Evolutionary conservation across 1,139 yeast species (phyloP).

Genomic region (Debaryomycetaceae sp.): DNA sequence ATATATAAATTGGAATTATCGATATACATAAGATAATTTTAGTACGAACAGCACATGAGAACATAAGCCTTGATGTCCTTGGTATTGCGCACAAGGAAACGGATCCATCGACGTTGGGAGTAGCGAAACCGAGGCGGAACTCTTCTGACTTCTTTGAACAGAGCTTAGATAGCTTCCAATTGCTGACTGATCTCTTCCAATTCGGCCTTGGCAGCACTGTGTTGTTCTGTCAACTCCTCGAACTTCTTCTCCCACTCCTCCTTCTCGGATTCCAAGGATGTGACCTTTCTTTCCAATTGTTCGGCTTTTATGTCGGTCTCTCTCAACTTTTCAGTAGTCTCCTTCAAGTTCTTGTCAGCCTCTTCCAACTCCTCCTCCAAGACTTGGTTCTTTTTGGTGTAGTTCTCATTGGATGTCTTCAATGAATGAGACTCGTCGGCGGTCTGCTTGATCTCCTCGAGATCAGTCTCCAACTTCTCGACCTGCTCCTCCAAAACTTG

Average conservation of each 20-base stretch:
- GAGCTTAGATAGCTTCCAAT: constrained; percentile 71
- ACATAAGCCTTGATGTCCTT: neutral
- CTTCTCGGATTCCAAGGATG: constrained; percentile 88
- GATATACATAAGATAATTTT: neutral
- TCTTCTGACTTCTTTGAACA: neutral
- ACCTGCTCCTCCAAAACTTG: constrained; percentile 86
- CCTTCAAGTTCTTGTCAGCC: constrained; percentile 87
- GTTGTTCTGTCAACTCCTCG: constrained; percentile 82
- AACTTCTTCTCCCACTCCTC: constrained; percentile 88
- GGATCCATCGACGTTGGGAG: no score
- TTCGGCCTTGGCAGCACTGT: constrained; percentile 82
- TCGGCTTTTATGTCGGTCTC: constrained; percentile 96
- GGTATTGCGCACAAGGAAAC: neutral
- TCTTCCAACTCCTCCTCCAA: constrained; percentile 93
- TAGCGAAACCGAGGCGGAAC: neutral
- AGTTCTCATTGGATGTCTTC: constrained; percentile 85
- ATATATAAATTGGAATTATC: neutral
- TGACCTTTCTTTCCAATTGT: constrained; percentile 92
- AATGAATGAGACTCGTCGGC: constrained; percentile 92
- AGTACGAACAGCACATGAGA: neutral
- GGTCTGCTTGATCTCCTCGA: constrained; percentile 77
- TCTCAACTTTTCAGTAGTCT: constrained; percentile 90
- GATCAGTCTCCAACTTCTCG: constrained; percentile 79
- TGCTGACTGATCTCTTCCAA: constrained; percentile 92
- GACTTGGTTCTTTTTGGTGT: constrained; percentile 86